Evolutionary conservation across 2,329 filamentous ascomycete species (phyloP), one percentile per base, ranked within the genome.

Genomic region (Diaporthe helianthi): DNA sequence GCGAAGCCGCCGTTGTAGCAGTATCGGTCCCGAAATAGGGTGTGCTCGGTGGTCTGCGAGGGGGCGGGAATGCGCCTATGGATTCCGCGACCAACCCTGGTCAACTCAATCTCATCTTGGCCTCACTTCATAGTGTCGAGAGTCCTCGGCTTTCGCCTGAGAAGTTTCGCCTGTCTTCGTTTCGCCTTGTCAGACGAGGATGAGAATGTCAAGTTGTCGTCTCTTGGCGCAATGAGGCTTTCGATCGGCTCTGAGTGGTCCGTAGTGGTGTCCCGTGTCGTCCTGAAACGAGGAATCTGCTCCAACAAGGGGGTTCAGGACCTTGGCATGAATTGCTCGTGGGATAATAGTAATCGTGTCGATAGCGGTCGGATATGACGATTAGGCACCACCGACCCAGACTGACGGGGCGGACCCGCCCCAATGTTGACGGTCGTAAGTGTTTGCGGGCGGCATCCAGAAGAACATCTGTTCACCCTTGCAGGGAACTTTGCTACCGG

Each of bases 401-500:
- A 67, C 36, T 26, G 65, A 67, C 4, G 65, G 65, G 5, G 65
- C 65, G 41, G 44, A 46, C 13, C 38, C 64, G 44, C 65, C 52
- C 65, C 65, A 67, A 10, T 49, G 26, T n/a, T 67, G 65, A 10
- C 65, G 65, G 29, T 67, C 65, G 65, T 67, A 67, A 0, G 46
- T 49, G 52, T n/a, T 67, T 29, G 65, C 41, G 41, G 65, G 65
- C 12, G 65, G 65, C 65, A 64, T 52, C 61, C 70, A 71, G 55
- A 71, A 71, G 44, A 65, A 66, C 61, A 71, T 69, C 53, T 71
- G 69, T 36, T 71, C 67, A 44, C 67, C 70, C 29, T 67, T 38
- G 22, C 70, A 71, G 19, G 70, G 70, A n/a, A 71, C 55, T 41
- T 69, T 71, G 36, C 55, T 60, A 67, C 70, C 67, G 58, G 63